Percentiles rank a stretch among this genome's conserved stretches.
Evolutionary conservation across 352 stramenopile genomes (phyloP).

Genomic region (Peronospora farinosa): DNA sequence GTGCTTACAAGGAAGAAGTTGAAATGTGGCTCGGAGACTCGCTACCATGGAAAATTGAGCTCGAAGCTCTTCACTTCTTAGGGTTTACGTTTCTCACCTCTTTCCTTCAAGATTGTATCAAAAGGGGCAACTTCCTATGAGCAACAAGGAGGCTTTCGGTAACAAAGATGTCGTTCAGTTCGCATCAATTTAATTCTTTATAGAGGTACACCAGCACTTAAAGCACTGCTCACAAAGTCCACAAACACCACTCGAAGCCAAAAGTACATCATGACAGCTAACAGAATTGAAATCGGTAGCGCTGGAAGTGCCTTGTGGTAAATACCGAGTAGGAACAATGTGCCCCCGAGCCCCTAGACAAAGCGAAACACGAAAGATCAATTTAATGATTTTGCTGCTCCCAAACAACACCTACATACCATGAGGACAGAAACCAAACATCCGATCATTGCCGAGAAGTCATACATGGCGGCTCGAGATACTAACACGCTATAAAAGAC

Average conservation of each 20-base stretch:
- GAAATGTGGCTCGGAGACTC: slow-evolving; percentile 36
- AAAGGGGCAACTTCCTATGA: slow-evolving; percentile 36
- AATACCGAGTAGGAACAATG: slow-evolving; percentile 92
- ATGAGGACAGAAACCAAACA: slow-evolving; percentile 93
- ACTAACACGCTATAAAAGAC: slow-evolving; percentile 99
- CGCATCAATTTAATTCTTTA: slow-evolving; percentile 17
- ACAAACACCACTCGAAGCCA: slow-evolving; percentile 72
- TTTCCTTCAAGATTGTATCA: slow-evolving; percentile 51
- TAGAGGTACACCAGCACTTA: slow-evolving; percentile 33
- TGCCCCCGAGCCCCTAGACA: slow-evolving; percentile 86
- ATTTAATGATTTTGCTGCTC: neutral
- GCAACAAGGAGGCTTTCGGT: neutral
- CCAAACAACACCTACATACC: slow-evolving; percentile 26
- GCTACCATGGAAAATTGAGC: slow-evolving; percentile 70
- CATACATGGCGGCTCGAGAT: slow-evolving; percentile 92
- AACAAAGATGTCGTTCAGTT: slow-evolving; percentile 15
- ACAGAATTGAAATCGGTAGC: slow-evolving; percentile 91
- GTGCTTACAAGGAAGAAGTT: slow-evolving; percentile 47
- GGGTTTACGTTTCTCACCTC: slow-evolving; percentile 65
- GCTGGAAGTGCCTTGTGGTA: slow-evolving; percentile 94
- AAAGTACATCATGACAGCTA: slow-evolving; percentile 74
- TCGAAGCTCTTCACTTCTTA: slow-evolving; percentile 73
- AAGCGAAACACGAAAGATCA: slow-evolving; percentile 1
- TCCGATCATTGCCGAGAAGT: slow-evolving; percentile 92
- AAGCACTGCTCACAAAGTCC: slow-evolving; percentile 45